A percentile compares a stretch with the other conserved stretches of the same genome.
These are phyloP conservation scores for Naumovozyma castellii DNA, from an alignment of 805 yeast species.

Conservation along the genomic window DNA sequence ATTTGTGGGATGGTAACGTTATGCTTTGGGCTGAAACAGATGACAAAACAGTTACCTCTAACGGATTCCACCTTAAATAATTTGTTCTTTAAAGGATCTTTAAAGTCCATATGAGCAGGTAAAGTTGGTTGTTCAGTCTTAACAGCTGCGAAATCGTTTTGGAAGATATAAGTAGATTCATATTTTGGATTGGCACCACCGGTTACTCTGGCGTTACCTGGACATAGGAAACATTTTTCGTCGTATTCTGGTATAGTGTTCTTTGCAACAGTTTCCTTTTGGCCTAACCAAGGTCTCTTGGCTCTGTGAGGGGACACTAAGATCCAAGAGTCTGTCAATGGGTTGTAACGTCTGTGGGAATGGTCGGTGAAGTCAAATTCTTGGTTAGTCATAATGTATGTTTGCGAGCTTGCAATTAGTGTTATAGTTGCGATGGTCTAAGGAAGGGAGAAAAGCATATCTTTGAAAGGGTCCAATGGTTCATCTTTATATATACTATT, in stretches of 20 bases:
- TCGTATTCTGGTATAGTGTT: conserved; percentile 46
- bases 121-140: conserved; percentile 45
- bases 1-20: conserved; percentile 56
- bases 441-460: too few relatives aligned
- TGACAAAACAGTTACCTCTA: conserved; percentile 60
- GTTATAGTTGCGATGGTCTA: too few relatives aligned
- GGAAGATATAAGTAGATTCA: conserved; percentile 47
- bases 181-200: conserved; percentile 53
- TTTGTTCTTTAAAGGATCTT: conserved; percentile 30
- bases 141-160: conserved; percentile 66
- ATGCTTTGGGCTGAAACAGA: conserved; percentile 69
- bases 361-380: conserved; percentile 43
- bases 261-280: conserved; percentile 41
- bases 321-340: conserved; percentile 58
- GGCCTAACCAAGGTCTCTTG: conserved; percentile 76
- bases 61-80: conserved; percentile 50
- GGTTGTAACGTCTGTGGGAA: conserved; percentile 63
- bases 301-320: conserved; percentile 70
- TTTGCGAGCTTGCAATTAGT: too few relatives aligned
- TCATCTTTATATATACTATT: too few relatives aligned
- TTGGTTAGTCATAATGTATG: conserved; percentile 7
- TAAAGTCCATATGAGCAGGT: conserved; percentile 10
- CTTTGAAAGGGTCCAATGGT: too few relatives aligned
- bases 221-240: conserved; percentile 60
- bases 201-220: conserved; percentile 57